phyloP scores from a whole-genome alignment of 305 asterid species.

The Striga hermonthica region DNA sequence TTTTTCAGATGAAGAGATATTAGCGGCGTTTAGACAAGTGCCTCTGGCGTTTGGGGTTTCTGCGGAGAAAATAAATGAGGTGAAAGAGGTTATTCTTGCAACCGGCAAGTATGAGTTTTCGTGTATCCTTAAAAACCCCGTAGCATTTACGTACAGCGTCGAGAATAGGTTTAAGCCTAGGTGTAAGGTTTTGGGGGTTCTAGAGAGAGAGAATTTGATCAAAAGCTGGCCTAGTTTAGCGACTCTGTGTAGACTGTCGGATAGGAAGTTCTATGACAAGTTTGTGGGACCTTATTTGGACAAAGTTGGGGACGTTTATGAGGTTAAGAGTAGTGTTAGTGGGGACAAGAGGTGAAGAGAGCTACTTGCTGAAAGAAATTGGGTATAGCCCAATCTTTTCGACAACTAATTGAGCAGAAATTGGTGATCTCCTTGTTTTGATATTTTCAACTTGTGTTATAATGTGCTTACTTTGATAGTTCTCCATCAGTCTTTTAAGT shows the following conservation, averaged over 20 bases:
- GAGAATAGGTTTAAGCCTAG: conserved; percentile 38
- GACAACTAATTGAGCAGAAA: conserved; percentile 5
- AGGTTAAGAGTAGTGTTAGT: background rate
- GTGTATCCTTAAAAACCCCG: conserved; percentile 25
- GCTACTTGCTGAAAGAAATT: background rate
- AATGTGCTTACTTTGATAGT: background rate
- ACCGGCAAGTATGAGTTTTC: conserved; percentile 26
- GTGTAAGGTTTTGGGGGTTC: conserved; percentile 25
- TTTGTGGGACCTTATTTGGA: conserved; percentile 30
- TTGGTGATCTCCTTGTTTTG: background rate
- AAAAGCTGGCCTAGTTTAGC: conserved; percentile 25
- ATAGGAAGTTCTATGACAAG: conserved; percentile 15
- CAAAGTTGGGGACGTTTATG: conserved; percentile 24
- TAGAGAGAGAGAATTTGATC: conserved; percentile 27
- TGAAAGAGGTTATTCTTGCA: conserved; percentile 22
- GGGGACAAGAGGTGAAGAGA: background rate
- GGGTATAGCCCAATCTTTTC: background rate
- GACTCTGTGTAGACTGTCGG: conserved; percentile 5
- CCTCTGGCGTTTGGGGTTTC: conserved; percentile 34
- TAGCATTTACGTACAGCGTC: conserved; percentile 29
- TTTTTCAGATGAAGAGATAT: conserved; percentile 30
- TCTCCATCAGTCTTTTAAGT: background rate
- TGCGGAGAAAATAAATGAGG: conserved; percentile 29
- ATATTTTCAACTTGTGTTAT: background rate
- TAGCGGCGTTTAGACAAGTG: conserved; percentile 17